Conservation (phyloP, 2,329 filamentous ascomycete species). For the Xylariaceae sp. region DNA sequence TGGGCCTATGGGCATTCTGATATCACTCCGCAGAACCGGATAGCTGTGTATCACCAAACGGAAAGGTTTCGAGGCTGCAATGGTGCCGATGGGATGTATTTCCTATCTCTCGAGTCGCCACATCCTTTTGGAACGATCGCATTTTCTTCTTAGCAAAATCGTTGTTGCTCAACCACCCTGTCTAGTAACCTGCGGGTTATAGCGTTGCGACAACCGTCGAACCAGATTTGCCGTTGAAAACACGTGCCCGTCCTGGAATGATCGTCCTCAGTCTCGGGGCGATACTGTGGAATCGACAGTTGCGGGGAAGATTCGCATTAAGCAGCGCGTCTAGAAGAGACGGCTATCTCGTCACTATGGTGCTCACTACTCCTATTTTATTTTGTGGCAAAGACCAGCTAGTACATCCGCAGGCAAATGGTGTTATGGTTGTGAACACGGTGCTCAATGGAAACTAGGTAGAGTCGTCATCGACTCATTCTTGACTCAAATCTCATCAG, state of each 20-base stretch:
- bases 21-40: conserved; percentile 1
- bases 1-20: conserved; percentile 10
- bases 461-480: not conserved
- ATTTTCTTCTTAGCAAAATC: conserved; percentile 7
- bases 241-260: not conserved
- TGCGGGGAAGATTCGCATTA: not conserved
- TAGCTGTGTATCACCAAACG: conserved; percentile 8
- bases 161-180: conserved; percentile 1
- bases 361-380: not conserved
- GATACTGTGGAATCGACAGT: not conserved
- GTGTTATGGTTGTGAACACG: not conserved
- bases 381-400: not conserved
- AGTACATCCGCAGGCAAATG: not conserved
- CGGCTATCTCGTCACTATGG: not conserved
- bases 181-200: not conserved
- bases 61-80: conserved; percentile 8
- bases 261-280: not conserved
- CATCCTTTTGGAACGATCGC: conserved; percentile 2
- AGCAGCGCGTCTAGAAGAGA: not conserved
- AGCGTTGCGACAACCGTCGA: not conserved
- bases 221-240: not conserved
- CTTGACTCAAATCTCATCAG: conserved; percentile 15
- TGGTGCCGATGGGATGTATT: not conserved
- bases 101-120: conserved; percentile 7
- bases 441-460: not conserved